Evolutionary conservation across 495 filamentous ascomycete genomes (phyloP).

Genomic region (Gamarada debralockiae): DNA sequence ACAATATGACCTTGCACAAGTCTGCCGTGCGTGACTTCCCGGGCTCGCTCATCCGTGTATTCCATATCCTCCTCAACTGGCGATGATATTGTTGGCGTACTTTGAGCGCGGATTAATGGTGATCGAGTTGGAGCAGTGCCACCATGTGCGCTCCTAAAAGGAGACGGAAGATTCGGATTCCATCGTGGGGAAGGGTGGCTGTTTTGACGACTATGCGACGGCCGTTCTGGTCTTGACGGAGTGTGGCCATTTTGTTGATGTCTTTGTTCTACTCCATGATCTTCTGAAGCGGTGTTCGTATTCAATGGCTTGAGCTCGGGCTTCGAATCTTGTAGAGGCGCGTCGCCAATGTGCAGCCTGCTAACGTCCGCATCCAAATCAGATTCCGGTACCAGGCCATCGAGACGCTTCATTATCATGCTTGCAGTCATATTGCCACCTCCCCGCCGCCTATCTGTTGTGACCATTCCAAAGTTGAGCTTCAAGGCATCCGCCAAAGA

Average conservation of each 20-base stretch:
- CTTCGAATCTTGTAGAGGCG: slow-evolving; percentile 18
- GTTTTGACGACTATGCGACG: slow-evolving; percentile 10
- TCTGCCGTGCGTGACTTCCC: slow-evolving; percentile 87
- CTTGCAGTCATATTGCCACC: slow-evolving; percentile 62
- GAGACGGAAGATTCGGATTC: slow-evolving; percentile 11
- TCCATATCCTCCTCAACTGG: slow-evolving; percentile 51
- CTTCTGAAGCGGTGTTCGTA: slow-evolving; percentile 1
- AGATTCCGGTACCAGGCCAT: slow-evolving; percentile 18
- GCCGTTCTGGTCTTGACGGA: slow-evolving; percentile 11
- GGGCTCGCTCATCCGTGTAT: slow-evolving; percentile 81
- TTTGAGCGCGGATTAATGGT: slow-evolving; percentile 18
- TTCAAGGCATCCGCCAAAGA: slow-evolving; percentile 93
- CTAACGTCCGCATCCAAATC: slow-evolving; percentile 39
- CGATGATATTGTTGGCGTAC: slow-evolving; percentile 10
- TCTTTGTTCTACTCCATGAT: slow-evolving; percentile 4
- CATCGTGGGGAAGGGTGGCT: slow-evolving; percentile 14
- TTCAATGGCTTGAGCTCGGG: background rate
- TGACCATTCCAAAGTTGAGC: slow-evolving; percentile 95
- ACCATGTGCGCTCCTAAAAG: slow-evolving; percentile 9
- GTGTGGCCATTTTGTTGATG: background rate
- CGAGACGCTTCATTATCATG: slow-evolving; percentile 48
- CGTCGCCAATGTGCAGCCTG: slow-evolving; percentile 29
- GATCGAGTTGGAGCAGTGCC: slow-evolving; percentile 10
- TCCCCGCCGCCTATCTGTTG: slow-evolving; percentile 78
- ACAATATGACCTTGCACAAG: slow-evolving; percentile 96